Base-by-base conservation (phyloP, 2,329 filamentous ascomycete genomes). In the Hymenoscyphus albidus region DNA sequence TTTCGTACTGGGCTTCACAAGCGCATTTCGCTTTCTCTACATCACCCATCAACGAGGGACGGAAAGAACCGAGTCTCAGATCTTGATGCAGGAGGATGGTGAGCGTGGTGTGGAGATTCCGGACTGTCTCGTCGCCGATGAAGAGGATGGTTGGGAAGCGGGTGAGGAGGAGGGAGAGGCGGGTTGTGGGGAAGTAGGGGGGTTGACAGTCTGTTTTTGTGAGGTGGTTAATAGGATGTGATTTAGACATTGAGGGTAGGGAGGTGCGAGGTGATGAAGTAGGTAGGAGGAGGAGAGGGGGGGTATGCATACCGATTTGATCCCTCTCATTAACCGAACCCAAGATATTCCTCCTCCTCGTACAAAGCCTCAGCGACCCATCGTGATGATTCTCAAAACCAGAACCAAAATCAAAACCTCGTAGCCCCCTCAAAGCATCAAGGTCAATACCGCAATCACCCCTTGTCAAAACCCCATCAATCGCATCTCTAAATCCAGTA, bases 91-190 rank as follows among this genome's bases (percentile, higher is more conserved):
- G 70, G 9, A 81, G 74, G 57, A 80, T 76, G 67, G 80, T 80
- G 67, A 81, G 76, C 32, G 76, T 78, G n/a, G 76, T 74, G 68
- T 81, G 81, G 57, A 79, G 74, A 44, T 76, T 72, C 60, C 75
- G 73, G 16, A 79, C 71, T 38, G 75, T 70, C 54, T 76, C 71
- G 63, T 81, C 79, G 31, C 79, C 79, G 55, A 80, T 66, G 63
- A 81, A 81, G 18, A 77, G 66, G 5, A 81, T 64, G 18, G 73
- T 71, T 58, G 78, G 77, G 65, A 80, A 80, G 48, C 78, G 76
- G 62, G 77, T 74, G 32, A 81, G 73, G 22, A 80, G 79, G 70
- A 78, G 77, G 68, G 79, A 81, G 55, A 80, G 77, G 63, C 81
- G 78, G 9, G 70, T 63, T 3, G 74, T 73, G 7, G 75, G 72